Evolutionary conservation across 1,284 basidiomycete genomes (phyloP).

Genomic region (Moesziomyces sp.): DNA sequence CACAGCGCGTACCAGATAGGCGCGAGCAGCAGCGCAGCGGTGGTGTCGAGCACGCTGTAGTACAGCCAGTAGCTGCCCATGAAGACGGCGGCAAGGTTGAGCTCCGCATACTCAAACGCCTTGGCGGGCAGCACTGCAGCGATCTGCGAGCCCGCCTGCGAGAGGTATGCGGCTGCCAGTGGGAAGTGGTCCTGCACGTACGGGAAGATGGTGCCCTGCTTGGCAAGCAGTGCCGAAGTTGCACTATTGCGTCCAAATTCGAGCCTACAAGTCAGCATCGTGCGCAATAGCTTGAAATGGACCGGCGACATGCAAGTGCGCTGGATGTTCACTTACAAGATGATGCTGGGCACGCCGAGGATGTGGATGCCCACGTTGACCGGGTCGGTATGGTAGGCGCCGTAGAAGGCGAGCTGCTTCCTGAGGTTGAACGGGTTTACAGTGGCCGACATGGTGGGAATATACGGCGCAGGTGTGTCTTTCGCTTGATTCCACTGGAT

Average conservation of each 20-base stretch:
- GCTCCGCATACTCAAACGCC: constrained; percentile 35
- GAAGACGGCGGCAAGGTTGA: constrained; percentile 39
- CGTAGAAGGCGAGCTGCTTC: constrained; percentile 61
- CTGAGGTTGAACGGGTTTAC: constrained; percentile 52
- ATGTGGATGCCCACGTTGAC: constrained; percentile 63
- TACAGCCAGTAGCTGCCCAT: constrained; percentile 55
- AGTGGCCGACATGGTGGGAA: constrained; percentile 46
- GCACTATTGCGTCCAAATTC: constrained; percentile 12
- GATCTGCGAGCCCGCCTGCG: constrained; percentile 22
- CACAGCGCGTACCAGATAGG: constrained; percentile 50
- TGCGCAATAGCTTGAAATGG: too few relatives aligned
- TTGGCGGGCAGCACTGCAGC: constrained; percentile 21
- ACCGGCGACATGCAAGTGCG: not conserved
- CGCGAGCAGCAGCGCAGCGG: constrained; percentile 45
- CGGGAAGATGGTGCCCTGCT: constrained; percentile 40
- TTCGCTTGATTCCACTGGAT: too few relatives aligned
- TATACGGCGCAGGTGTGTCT: too few relatives aligned
- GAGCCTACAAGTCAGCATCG: too few relatives aligned
- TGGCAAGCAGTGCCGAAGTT: constrained; percentile 28
- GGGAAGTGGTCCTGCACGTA: constrained; percentile 33
- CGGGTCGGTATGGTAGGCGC: constrained; percentile 59
- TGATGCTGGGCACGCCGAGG: constrained; percentile 58
- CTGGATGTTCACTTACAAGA: constrained; percentile 25
- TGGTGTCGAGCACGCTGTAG: constrained; percentile 52
- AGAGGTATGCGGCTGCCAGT: constrained; percentile 38